Percentiles rank a stretch among this genome's conserved stretches.
These are phyloP conservation scores for Erodium trifolium DNA, from an alignment of 441 rosid species.

Conservation along the genomic window DNA sequence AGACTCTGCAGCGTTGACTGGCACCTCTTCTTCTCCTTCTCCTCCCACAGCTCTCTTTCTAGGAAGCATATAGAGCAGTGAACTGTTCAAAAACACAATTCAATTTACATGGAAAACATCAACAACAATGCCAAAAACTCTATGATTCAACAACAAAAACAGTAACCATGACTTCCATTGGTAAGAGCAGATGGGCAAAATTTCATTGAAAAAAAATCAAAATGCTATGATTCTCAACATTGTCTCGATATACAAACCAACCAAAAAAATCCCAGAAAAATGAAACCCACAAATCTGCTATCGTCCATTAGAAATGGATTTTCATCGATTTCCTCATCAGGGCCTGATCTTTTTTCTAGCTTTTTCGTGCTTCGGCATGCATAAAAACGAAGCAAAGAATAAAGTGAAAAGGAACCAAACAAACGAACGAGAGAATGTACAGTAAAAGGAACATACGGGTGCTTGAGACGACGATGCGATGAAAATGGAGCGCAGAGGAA, in stretches of 20 bases:
- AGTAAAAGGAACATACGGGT: not conserved
- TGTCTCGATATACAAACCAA: not conserved
- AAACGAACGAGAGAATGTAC: not conserved
- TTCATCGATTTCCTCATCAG: not conserved
- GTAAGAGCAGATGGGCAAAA: not conserved
- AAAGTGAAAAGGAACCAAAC: not conserved
- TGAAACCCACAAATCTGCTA: not conserved
- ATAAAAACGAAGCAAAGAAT: not conserved
- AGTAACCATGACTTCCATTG: not conserved
- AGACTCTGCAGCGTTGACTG: conserved; percentile 26
- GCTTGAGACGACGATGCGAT: not conserved
- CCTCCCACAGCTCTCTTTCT: conserved; percentile 50
- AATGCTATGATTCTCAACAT: not conserved
- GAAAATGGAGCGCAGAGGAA: not conserved
- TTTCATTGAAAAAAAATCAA: not conserved
- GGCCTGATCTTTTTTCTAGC: not conserved
- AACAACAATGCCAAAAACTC: conserved; percentile 7
- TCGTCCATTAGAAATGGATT: not conserved
- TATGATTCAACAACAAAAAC: not conserved
- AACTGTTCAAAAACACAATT: conserved; percentile 31
- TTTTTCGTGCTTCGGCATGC: not conserved
- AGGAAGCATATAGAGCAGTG: conserved; percentile 62
- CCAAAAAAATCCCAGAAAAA: not conserved
- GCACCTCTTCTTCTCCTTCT: conserved; percentile 26
- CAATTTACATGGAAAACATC: conserved; percentile 3